Evolutionary conservation across 352 stramenopile genomes (phyloP), one percentile per base, ranked within the genome.

Genomic region (Pythium monospermum): DNA sequence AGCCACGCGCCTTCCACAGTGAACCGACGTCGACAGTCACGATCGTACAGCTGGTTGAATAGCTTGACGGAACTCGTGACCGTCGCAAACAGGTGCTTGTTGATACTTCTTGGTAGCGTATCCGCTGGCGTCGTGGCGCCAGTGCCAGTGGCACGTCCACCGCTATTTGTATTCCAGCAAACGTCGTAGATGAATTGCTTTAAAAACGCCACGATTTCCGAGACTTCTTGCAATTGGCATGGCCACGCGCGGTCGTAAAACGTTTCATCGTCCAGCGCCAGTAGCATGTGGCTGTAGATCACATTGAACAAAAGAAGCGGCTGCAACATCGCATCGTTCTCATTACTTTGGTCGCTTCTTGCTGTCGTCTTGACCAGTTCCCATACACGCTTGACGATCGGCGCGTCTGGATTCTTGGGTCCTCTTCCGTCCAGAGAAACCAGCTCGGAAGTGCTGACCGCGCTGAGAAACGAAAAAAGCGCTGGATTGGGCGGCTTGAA

Each of bases 1-100:
- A 88, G 45, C 80, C 80, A 91, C 15, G 68, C 61, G 27, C 57
- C 61, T 2, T 75, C 68, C 10, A 49, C 15, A 35, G 73, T 66
- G 50, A 86, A 83, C 10, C 55, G 57, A 18, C 71, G 72, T 23
- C 78, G 70, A 27, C 67, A 83, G 43, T 90, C 73, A 1, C 81
- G 81, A 49, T 85, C 78, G 42, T 87, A 88, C 10, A 92, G 60
- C 51, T 88, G 78, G 49, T 92, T 92, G 49, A 87, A 90, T 11
- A 92, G 62, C 58, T 85, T 85, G 10, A 90, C 64, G 1, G 76
- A 76, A 1, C 75, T 79, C 28, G 78, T 76, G 25, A 89, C 65
- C 0, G 64, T 49, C 1, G 73, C 61, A 30, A 91, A 79, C 15
- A 78, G 39, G 23, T 58, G 18, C 1, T 18, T n/a, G 27, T 38